Evolutionary conservation across 2,329 filamentous ascomycete genomes (phyloP).

Genomic region (Neofusicoccum kwambonambiense): DNA sequence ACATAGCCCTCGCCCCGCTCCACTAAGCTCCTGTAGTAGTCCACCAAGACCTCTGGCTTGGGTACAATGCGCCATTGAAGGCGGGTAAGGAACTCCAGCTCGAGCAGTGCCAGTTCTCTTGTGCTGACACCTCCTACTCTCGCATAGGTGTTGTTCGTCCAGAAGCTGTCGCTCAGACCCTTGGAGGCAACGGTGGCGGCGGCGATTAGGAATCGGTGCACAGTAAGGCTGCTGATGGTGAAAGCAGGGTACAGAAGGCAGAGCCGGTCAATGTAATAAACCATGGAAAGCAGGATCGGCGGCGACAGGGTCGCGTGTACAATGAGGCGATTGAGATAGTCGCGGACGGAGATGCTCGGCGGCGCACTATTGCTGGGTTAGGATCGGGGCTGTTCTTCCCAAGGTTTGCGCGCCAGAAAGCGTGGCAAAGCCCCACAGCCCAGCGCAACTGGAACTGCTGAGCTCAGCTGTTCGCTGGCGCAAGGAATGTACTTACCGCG

Average conservation of each 20-base stretch:
- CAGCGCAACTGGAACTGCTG: neutral
- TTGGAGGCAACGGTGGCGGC: slow-evolving; percentile 95
- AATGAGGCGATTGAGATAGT: slow-evolving; percentile 89
- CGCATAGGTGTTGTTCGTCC: slow-evolving; percentile 97
- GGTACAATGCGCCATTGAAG: slow-evolving; percentile 98
- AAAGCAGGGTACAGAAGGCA: slow-evolving; percentile 92
- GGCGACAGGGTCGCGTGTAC: slow-evolving; percentile 92
- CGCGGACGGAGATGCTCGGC: slow-evolving; percentile 88
- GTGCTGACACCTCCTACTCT: slow-evolving; percentile 89
- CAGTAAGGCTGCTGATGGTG: slow-evolving; percentile 92
- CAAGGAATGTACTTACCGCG: slow-evolving; percentile 58
- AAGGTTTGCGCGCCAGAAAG: neutral
- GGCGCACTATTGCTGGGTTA: slow-evolving; percentile 53
- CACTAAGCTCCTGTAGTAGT: slow-evolving; percentile 88
- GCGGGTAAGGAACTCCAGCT: slow-evolving; percentile 87
- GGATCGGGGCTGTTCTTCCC: slow-evolving; percentile 13
- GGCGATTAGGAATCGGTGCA: slow-evolving; percentile 95
- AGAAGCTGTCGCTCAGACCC: slow-evolving; percentile 93
- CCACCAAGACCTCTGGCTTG: slow-evolving; percentile 86
- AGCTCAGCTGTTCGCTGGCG: neutral
- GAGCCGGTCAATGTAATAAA: slow-evolving; percentile 95
- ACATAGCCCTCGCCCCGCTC: slow-evolving; percentile 62
- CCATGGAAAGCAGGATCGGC: slow-evolving; percentile 94
- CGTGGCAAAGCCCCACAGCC: neutral
- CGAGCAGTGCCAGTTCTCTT: slow-evolving; percentile 82